A percentile compares a stretch with the other conserved stretches of the same genome.
Conservation (phyloP, 352 stramenopile species). For the Phytopythium sindhum region DNA sequence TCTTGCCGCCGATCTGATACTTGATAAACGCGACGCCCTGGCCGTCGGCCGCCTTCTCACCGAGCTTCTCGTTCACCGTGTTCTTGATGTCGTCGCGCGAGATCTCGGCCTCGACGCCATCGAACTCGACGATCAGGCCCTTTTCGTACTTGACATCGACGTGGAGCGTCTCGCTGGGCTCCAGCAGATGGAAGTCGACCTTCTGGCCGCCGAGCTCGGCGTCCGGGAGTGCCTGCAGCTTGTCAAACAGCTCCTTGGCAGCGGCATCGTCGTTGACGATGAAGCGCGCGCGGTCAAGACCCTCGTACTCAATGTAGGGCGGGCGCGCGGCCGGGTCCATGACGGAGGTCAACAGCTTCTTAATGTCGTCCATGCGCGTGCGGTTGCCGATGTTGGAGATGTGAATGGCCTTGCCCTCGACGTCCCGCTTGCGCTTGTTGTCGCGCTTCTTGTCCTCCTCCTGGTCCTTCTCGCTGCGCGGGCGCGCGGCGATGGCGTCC, state of each 20-base stretch:
- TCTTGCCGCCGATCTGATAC: constrained; percentile 78
- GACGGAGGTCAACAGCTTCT: constrained; percentile 66
- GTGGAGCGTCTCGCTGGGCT: constrained; percentile 60
- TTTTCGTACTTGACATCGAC: constrained; percentile 82
- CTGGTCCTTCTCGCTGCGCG: constrained; percentile 37
- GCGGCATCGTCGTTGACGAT: constrained; percentile 41
- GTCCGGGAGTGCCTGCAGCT: constrained; percentile 54
- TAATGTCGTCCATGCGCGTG: constrained; percentile 79
- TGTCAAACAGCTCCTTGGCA: constrained; percentile 64
- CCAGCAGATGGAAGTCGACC: constrained; percentile 73
- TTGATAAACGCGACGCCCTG: constrained; percentile 80
- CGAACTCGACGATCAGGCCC: constrained; percentile 83
- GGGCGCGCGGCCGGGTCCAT: constrained; percentile 43
- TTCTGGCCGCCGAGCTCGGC: constrained; percentile 73
- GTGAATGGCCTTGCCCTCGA: constrained; percentile 70
- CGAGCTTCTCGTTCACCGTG: constrained; percentile 79
- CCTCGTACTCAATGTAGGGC: constrained; percentile 82
- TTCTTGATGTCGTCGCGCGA: constrained; percentile 88
- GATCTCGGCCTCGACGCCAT: constrained; percentile 70
- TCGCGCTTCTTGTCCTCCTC: constrained; percentile 34
- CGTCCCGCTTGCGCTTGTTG: constrained; percentile 73
- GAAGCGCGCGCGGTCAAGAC: constrained; percentile 72
- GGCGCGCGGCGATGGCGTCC: constrained; percentile 63
- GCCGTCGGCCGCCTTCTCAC: constrained; percentile 56
- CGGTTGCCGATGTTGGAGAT: constrained; percentile 77